Percentiles rank a stretch among this genome's conserved stretches.
Conservation (phyloP, 768 basidiomycete species). For the Mycena alexandri region DNA sequence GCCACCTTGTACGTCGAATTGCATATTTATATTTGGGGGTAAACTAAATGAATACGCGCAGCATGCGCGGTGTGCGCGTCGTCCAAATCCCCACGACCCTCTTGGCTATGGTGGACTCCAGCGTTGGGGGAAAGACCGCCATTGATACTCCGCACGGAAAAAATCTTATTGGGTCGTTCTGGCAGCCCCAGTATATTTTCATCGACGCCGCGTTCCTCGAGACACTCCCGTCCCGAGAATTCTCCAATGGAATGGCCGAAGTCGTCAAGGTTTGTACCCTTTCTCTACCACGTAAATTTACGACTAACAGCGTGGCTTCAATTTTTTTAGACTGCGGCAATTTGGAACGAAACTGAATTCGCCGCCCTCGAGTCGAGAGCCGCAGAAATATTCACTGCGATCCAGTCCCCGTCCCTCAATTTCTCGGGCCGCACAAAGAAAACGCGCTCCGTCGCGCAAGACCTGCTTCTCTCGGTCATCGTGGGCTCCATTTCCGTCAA, state of each 20-base stretch:
- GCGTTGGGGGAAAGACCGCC: slow-evolving; percentile 98
- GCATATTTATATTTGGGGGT: slow-evolving; percentile 7
- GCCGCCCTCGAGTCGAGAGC: slow-evolving; percentile 88
- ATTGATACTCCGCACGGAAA: slow-evolving; percentile 98
- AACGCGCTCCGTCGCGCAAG: slow-evolving; percentile 82
- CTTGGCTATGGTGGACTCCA: slow-evolving; percentile 98
- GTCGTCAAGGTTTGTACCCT: slow-evolving; percentile 84
- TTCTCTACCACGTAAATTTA: too few species aligned
- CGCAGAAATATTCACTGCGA: slow-evolving; percentile 87
- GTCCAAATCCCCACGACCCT: slow-evolving; percentile 97
- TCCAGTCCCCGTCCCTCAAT: slow-evolving; percentile 76
- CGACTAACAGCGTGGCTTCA: slow-evolving; percentile 7
- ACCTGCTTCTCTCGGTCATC: slow-evolving; percentile 91
- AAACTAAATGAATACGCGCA: slow-evolving; percentile 46
- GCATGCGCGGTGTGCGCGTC: slow-evolving; percentile 97
- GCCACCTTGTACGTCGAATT: slow-evolving; percentile 87
- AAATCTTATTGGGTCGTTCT: slow-evolving; percentile 98
- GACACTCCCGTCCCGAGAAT: slow-evolving; percentile 91
- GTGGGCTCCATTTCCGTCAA: slow-evolving; percentile 95
- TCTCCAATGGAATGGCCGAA: slow-evolving; percentile 99
- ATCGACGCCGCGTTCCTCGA: slow-evolving; percentile 97
- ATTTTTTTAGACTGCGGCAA: slow-evolving; percentile 90
- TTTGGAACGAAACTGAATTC: slow-evolving; percentile 95
- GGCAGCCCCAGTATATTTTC: slow-evolving; percentile 98
- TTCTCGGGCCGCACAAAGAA: slow-evolving; percentile 66